Evolutionary conservation across 345 rosid genomes (phyloP).

Genomic region (Salix caprea): DNA sequence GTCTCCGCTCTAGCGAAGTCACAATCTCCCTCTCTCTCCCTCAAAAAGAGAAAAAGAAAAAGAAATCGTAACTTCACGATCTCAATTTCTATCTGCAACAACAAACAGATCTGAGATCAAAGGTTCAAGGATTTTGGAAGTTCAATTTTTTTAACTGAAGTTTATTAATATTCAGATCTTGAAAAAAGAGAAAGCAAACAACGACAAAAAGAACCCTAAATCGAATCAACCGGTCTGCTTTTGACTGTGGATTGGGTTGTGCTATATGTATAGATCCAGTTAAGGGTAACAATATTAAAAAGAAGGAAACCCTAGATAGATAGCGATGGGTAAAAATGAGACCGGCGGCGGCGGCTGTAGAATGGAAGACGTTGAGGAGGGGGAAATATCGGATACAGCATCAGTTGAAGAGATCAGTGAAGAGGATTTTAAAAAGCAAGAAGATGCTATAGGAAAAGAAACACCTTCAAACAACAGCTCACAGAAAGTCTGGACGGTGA

Average conservation of each 20-base stretch:
- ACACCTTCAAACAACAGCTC: slow-evolving; percentile 8
- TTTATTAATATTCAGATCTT: neutral
- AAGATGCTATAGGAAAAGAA: slow-evolving; percentile 28
- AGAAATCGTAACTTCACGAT: neutral
- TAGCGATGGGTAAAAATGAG: neutral
- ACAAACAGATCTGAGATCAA: slow-evolving; percentile 5
- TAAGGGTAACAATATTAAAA: slow-evolving; percentile 8
- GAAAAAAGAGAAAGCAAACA: neutral
- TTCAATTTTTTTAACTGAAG: neutral
- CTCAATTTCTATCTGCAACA: neutral
- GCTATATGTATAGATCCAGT: neutral
- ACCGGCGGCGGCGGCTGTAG: neutral
- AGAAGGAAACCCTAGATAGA: slow-evolving; percentile 24
- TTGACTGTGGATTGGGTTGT: slow-evolving; percentile 27
- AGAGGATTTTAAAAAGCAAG: slow-evolving; percentile 44
- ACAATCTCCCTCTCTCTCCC: neutral
- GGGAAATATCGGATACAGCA: slow-evolving; percentile 73
- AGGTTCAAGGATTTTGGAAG: neutral
- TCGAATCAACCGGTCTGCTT: neutral
- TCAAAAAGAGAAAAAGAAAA: neutral
- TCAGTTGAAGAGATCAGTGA: slow-evolving; percentile 69
- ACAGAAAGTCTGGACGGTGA: slow-evolving; percentile 82
- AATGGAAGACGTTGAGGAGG: slow-evolving; percentile 74
- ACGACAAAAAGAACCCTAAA: slow-evolving; percentile 1
- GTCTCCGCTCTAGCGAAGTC: too few relatives aligned